Evolutionary conservation across 139 green algal genomes (phyloP), one percentile per base, ranked within the genome.

Genomic region (Chloropicon primus): DNA sequence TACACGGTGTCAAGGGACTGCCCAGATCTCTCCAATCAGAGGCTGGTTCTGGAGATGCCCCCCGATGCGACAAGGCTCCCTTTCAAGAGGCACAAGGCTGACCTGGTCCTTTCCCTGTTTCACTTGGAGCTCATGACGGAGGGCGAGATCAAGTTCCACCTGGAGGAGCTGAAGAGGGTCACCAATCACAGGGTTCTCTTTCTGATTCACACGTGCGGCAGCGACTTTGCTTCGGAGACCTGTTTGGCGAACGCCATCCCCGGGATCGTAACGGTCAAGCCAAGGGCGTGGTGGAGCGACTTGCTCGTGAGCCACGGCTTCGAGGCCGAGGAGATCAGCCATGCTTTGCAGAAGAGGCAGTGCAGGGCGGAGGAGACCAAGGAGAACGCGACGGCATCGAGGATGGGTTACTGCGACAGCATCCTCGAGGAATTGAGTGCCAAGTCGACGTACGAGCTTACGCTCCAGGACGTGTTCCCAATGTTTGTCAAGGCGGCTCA

Each of bases 71-170:
- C 22, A 25, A n/a, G 24, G 24, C 73, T 76, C 23, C 73, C 73
- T 2, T 21, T 27, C 23, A 76, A 54, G 73, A 28, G 25, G n/a
- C 21, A 27, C 73, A 21, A 76, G 2, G 28, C 25, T 5, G 73
- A 76, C 73, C 73, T 76, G 24, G 73, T 76, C 73, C 24, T 76
- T 24, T 28, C 28, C 2, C 27, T 76, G 23, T 28, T 54, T 28
- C 25, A 76, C 73, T 28, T 76, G 25, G 73, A 76, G 73, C 25
- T 76, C 25, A 76, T 76, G 73, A 28, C 27, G 25, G 73, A 76
- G 73, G 24, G 2, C 2, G 5, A 29, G 73, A 28, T 28, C 2
- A 27, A 28, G 10, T 2, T 41, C 25, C 25, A 27, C 25, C 24
- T 76, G 23, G 25, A 28, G 73, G 73, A 76, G 24, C 25, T 28